Evolutionary conservation across 495 filamentous ascomycete genomes (phyloP).

Genomic region (Penicillium angulare): DNA sequence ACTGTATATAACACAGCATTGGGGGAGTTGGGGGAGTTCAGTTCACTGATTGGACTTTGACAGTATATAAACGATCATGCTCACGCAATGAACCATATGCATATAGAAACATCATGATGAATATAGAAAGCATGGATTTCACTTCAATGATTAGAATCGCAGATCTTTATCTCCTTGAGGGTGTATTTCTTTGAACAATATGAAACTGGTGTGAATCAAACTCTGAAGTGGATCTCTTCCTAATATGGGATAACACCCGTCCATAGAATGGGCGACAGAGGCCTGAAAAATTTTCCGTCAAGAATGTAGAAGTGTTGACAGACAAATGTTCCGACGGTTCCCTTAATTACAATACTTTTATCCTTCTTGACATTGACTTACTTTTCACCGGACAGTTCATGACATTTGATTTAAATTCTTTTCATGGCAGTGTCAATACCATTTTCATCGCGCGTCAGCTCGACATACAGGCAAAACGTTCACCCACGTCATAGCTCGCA

Average conservation of each 20-base stretch:
- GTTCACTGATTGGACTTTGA: not conserved
- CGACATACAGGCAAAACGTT: no score
- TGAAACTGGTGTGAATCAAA: no score
- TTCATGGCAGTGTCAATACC: slow-evolving; percentile 38
- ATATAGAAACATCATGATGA: not conserved
- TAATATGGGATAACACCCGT: no score
- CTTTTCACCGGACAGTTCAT: no score
- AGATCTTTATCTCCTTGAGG: not conserved
- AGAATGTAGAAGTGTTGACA: slow-evolving; percentile 14
- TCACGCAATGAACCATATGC: not conserved
- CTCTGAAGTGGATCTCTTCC: no score
- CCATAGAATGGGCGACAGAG: no score
- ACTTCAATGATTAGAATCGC: not conserved
- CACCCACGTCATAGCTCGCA: no score
- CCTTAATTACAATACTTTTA: no score
- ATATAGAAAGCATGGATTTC: not conserved
- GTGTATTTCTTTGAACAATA: no score
- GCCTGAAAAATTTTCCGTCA: slow-evolving; percentile 16
- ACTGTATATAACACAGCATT: not conserved
- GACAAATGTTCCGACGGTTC: no score
- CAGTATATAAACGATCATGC: not conserved
- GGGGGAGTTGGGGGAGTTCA: not conserved
- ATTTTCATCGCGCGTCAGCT: no score
- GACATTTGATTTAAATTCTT: slow-evolving; percentile 21
- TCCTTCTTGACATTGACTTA: no score